Evolutionary conservation across 805 yeast species (phyloP).

Genomic region (Saturnispora bothae): DNA sequence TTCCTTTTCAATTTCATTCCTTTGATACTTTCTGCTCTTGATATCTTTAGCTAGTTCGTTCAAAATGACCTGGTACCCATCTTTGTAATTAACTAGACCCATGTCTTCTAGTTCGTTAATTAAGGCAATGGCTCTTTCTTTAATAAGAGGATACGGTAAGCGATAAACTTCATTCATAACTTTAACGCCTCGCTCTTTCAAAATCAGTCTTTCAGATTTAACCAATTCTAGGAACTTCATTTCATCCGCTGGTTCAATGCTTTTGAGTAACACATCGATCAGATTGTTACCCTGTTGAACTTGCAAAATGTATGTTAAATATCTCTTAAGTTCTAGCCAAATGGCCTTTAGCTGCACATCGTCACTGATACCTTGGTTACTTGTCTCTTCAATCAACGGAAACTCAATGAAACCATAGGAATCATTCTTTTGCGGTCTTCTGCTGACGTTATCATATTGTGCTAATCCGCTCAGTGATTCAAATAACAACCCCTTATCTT

Average conservation of each 20-base stretch:
- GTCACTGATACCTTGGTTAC: conserved; percentile 2
- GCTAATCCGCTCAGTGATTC: conserved; percentile 6
- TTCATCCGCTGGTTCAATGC: conserved; percentile 64
- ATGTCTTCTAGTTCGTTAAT: conserved; percentile 64
- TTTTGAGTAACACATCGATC: conserved; percentile 39
- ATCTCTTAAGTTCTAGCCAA: conserved; percentile 69
- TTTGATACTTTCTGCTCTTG: conserved; percentile 33
- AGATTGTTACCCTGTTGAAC: conserved; percentile 73
- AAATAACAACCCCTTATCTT: neutral
- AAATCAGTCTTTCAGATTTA: conserved; percentile 31
- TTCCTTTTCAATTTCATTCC: conserved; percentile 33
- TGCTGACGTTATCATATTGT: conserved; percentile 29
- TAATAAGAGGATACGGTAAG: conserved; percentile 59
- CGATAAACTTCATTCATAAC: conserved; percentile 16
- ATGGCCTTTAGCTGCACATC: conserved; percentile 25
- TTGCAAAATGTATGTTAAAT: conserved; percentile 70
- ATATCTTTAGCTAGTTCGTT: conserved; percentile 83
- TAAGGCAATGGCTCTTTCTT: conserved; percentile 62
- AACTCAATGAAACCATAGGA: conserved; percentile 10
- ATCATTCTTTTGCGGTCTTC: conserved; percentile 10
- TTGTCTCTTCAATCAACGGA: conserved; percentile 5
- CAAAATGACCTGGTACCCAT: conserved; percentile 67
- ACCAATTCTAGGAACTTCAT: conserved; percentile 46
- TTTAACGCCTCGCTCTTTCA: conserved; percentile 14
- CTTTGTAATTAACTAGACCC: conserved; percentile 53